These are phyloP conservation scores for Amylostereum areolatum DNA, from an alignment of 1,284 basidiomycete species.

Conservation along the genomic window DNA sequence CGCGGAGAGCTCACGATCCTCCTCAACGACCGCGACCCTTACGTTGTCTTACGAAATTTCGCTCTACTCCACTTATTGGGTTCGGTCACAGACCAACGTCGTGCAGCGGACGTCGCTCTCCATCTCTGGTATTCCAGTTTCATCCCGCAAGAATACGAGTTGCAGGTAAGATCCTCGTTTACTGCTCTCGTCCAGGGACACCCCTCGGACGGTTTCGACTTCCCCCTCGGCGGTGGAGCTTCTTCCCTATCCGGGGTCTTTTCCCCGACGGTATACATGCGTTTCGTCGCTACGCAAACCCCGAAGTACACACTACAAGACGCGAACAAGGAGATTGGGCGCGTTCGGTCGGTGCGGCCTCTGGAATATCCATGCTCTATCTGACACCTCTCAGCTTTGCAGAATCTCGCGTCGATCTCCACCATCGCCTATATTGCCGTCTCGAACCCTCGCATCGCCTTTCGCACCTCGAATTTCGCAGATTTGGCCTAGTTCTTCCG, in stretches of 20 bases:
- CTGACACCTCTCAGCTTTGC: slow-evolving; percentile 8
- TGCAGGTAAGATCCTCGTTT: too few relatives aligned
- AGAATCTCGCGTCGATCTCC: slow-evolving; percentile 25
- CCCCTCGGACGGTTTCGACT: too few relatives aligned
- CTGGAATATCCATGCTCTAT: neutral
- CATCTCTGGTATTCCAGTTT: slow-evolving; percentile 39
- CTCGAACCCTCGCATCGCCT: slow-evolving; percentile 34
- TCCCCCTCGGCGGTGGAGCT: too few relatives aligned
- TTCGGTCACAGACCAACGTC: slow-evolving; percentile 17
- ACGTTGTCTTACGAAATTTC: slow-evolving; percentile 26
- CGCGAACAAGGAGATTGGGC: neutral
- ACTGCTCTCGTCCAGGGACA: too few relatives aligned
- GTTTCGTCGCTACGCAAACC: too few relatives aligned
- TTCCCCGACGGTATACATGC: too few relatives aligned
- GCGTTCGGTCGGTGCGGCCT: slow-evolving; percentile 2
- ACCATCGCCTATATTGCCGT: slow-evolving; percentile 23
- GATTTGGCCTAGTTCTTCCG: slow-evolving; percentile 35
- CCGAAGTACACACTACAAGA: neutral
- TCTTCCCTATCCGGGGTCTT: too few relatives aligned
- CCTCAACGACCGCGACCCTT: slow-evolving; percentile 28
- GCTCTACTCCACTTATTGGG: slow-evolving; percentile 31
- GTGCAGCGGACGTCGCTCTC: slow-evolving; percentile 33
- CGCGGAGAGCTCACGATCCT: slow-evolving; percentile 25
- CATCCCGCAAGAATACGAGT: slow-evolving; percentile 25
- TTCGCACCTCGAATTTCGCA: slow-evolving; percentile 30